Base-by-base conservation (phyloP, 805 yeast species). In the Candida loeiensis region DNA sequence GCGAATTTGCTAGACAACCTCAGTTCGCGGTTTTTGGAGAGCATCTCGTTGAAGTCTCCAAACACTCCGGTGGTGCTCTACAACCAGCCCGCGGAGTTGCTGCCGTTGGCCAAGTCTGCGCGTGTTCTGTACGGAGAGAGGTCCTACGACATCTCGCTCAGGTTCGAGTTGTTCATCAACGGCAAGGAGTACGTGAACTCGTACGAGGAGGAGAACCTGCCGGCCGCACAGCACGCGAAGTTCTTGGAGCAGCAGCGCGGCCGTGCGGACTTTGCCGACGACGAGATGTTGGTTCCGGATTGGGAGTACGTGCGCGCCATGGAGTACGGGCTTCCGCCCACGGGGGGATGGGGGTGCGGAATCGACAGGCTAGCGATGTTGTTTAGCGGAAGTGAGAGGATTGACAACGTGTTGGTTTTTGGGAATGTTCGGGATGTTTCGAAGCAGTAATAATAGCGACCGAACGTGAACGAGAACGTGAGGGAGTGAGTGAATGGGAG, bases 271-370 rank as follows among this genome's bases (percentile, higher is more conserved):
- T 74, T 55, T 41, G 61, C 72, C 3, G 95, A 85, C 51, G 50
- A 55, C 4, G 96, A 88, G 45, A 61, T 80, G 4, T 66, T 83
- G 26, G 56, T 82, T 0, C 86, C 95, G 0, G 99, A 93, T 57
- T 63, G 76, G 52, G 70, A 71, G 35, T 93, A 79, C 56, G 77
- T 89, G 1, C 72, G 76, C 31, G 76, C 82, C 12, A 80, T 93
- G 90, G 91, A 87, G 55, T 86, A 82, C 74, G 98, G 96, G 1
- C 74, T 93, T 65, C 97, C 98, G 3, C 99, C 99, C 1, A 91
- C 97, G 3, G 98, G 95, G 2, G 99, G 99, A 0, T 86, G 96
- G 86, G 99, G 99, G 0, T 66, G 95, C 44, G 99, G 99, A 0
- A 73, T 93, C 15, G 99, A 93, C 55, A 63, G 99, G 39, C 60